These are phyloP conservation scores for Suaeda aralocaspica DNA, from an alignment of 148 eudicot species.

Conservation along the genomic window DNA sequence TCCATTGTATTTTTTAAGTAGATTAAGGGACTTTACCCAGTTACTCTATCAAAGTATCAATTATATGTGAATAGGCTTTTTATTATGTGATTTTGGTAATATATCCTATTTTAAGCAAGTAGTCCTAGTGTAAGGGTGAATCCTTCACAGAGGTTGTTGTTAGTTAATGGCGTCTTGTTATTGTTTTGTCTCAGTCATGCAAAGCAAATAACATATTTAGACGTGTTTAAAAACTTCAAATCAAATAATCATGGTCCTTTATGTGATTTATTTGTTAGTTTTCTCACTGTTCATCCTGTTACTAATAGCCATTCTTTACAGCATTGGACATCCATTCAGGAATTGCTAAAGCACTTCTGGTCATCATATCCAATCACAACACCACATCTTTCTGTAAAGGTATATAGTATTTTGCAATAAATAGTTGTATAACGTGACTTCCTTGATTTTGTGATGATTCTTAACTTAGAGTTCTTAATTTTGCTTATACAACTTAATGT, in stretches of 20 bases:
- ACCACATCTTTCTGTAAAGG: slow-evolving; percentile 63
- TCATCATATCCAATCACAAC: slow-evolving; percentile 92
- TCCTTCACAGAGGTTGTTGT: not conserved
- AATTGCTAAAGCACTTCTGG: slow-evolving; percentile 94
- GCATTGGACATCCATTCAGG: slow-evolving; percentile 96
- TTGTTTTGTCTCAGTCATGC: not conserved
- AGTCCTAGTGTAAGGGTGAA: too few relatives aligned
- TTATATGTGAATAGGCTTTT: not conserved
- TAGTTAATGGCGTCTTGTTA: not conserved
- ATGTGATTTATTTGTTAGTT: slow-evolving; percentile 1
- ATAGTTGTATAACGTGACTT: not conserved
- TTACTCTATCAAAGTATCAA: not conserved
- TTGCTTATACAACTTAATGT: too few relatives aligned
- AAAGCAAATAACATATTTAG: not conserved
- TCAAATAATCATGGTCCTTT: not conserved
- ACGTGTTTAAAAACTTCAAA: not conserved
- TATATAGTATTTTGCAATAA: slow-evolving; percentile 22
- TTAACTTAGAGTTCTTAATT: not conserved
- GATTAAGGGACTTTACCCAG: too few relatives aligned
- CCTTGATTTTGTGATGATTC: not conserved
- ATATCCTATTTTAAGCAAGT: not conserved
- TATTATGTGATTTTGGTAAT: not conserved
- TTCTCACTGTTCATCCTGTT: slow-evolving; percentile 18
- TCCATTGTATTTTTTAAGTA: not conserved
- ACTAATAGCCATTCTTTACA: slow-evolving; percentile 45